phyloP scores from a whole-genome alignment of 2,329 filamentous ascomycete species.

The Xylaria sp. region DNA sequence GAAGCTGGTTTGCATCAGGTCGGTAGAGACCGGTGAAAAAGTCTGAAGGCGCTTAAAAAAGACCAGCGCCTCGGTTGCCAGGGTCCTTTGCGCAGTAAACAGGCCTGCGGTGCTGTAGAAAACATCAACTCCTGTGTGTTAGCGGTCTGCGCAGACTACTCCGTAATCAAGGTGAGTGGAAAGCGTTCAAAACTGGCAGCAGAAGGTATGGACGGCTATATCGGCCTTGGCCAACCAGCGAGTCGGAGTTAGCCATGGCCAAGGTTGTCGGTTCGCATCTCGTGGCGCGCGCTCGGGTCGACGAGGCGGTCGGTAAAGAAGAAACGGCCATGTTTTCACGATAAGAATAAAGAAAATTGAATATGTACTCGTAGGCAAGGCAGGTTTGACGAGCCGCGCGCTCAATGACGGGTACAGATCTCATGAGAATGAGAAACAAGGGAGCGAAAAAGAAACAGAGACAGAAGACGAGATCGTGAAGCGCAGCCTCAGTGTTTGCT shows the following conservation, averaged over 20 bases:
- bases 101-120: background rate
- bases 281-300: slow-evolving; percentile 21
- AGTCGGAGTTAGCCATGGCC: slow-evolving; percentile 3
- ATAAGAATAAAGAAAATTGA: slow-evolving; percentile 10
- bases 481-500: background rate
- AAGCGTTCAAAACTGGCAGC: background rate
- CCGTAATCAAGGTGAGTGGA: background rate
- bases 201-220: background rate
- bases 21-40: slow-evolving; percentile 16
- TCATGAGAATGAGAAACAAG: slow-evolving; percentile 5
- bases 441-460: background rate
- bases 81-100: slow-evolving; percentile 16
- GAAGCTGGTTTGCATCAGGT: slow-evolving; percentile 11
- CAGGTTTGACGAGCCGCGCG: slow-evolving; percentile 29
- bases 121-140: slow-evolving; percentile 14
- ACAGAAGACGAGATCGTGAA: background rate
- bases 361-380: slow-evolving; percentile 17
- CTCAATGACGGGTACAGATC: slow-evolving; percentile 26
- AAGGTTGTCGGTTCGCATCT: slow-evolving; percentile 1
- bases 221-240: slow-evolving; percentile 11
- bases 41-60: slow-evolving; percentile 23
- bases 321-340: slow-evolving; percentile 20
- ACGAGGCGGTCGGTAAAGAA: slow-evolving; percentile 11
- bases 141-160: background rate
- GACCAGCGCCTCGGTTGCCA: slow-evolving; percentile 21